Evolutionary conservation across 805 yeast species (phyloP).

Genomic region (Priceomyces fermenticarens): DNA sequence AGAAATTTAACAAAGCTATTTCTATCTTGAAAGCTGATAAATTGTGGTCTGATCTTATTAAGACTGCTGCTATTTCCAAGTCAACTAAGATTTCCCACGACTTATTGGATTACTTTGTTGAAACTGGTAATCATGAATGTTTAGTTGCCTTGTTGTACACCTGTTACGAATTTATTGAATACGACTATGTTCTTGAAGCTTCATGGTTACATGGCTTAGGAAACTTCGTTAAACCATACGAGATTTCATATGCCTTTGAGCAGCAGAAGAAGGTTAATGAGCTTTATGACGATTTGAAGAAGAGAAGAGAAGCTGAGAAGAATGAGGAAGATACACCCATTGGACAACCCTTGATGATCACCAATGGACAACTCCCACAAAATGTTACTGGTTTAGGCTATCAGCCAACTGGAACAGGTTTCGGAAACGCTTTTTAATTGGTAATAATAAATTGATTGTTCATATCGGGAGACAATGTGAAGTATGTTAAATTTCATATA

Average conservation of each 20-base stretch:
- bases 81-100: conserved; percentile 85
- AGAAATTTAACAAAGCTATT: conserved; percentile 89
- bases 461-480: not conserved
- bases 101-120: conserved; percentile 85
- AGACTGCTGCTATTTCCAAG: conserved; percentile 82
- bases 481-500: not conserved
- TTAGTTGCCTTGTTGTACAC: conserved; percentile 85
- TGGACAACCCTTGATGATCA: conserved; percentile 75
- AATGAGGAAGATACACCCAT: conserved; percentile 41
- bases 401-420: conserved; percentile 72
- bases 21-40: conserved; percentile 86
- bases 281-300: conserved; percentile 67
- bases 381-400: conserved; percentile 50
- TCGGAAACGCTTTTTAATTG: conserved; percentile 49
- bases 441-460: conserved; percentile 10
- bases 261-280: conserved; percentile 64
- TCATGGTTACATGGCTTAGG: conserved; percentile 85
- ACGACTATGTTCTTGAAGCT: conserved; percentile 83
- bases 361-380: conserved; percentile 55
- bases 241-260: conserved; percentile 79
- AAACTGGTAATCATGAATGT: conserved; percentile 94
- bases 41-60: conserved; percentile 92
- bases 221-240: conserved; percentile 89
- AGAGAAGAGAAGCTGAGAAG: conserved; percentile 59
- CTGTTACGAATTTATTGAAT: conserved; percentile 74